phyloP scores from a whole-genome alignment of 192 early-diverging fungal genomes.

The Coemansia sp. region DNA sequence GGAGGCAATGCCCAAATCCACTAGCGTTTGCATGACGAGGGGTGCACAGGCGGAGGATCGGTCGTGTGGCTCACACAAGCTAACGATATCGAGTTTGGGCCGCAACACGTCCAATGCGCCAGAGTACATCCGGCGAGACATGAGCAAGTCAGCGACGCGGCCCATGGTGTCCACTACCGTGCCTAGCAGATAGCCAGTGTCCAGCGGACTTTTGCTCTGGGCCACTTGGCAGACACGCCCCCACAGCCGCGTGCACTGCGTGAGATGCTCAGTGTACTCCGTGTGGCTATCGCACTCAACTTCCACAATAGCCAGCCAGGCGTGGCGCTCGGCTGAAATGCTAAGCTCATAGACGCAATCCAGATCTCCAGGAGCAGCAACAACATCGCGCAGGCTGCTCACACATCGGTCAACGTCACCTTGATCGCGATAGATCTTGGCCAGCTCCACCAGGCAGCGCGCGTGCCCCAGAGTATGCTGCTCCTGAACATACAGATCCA shows the following conservation, averaged over 20 bases:
- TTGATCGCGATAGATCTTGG: slow-evolving; percentile 30
- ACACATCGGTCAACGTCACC: not conserved
- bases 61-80: slow-evolving; percentile 18
- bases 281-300: slow-evolving; percentile 9
- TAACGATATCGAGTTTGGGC: slow-evolving; percentile 2
- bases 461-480: slow-evolving; percentile 13
- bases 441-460: slow-evolving; percentile 33
- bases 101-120: slow-evolving; percentile 4
- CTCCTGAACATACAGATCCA: slow-evolving; percentile 3
- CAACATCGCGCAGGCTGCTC: slow-evolving; percentile 20
- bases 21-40: slow-evolving; percentile 22
- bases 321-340: slow-evolving; percentile 31
- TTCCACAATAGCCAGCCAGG: slow-evolving; percentile 26
- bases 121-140: slow-evolving; percentile 37
- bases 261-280: not conserved
- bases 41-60: slow-evolving; percentile 15
- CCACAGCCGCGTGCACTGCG: slow-evolving; percentile 15
- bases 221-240: slow-evolving; percentile 5
- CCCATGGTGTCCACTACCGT: slow-evolving; percentile 13
- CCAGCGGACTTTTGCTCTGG: not conserved
- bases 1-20: slow-evolving; percentile 20
- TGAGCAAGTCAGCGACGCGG: slow-evolving; percentile 20
- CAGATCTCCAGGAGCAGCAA: not conserved
- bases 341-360: slow-evolving; percentile 12
- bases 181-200: slow-evolving; percentile 25